A percentile compares a stretch with the other conserved stretches of the same genome.
Conservation (phyloP, 331 rosid species). For the Quercus phellos region DNA sequence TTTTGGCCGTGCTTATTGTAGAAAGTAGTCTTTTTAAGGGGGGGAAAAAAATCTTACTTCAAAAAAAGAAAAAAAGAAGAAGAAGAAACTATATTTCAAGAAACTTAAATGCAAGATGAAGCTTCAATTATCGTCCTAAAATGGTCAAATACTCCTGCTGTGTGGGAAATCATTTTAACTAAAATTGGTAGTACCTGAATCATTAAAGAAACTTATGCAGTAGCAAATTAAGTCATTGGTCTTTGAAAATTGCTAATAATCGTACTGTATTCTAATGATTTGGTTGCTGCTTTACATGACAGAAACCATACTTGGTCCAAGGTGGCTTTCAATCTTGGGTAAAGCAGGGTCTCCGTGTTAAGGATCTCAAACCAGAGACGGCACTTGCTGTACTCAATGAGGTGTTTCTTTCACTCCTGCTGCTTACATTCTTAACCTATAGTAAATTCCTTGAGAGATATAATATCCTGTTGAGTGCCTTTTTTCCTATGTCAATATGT, state of each 20-base stretch:
- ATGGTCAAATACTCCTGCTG: background rate
- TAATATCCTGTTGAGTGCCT: background rate
- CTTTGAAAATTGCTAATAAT: background rate
- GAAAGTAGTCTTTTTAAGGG: no score
- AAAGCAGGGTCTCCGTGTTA: conserved; percentile 72
- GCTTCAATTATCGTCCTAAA: background rate
- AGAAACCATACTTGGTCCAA: conserved; percentile 82
- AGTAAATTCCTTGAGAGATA: background rate
- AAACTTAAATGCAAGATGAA: background rate
- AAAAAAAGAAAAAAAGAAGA: no score
- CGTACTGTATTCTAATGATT: background rate
- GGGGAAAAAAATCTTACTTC: no score
- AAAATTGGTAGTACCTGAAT: background rate
- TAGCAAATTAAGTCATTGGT: background rate
- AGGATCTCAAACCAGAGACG: conserved; percentile 87
- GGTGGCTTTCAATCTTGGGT: conserved; percentile 92
- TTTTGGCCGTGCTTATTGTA: no score
- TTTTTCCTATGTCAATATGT: background rate
- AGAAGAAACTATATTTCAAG: background rate
- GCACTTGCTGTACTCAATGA: conserved; percentile 69
- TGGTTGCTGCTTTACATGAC: conserved; percentile 18
- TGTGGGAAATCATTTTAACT: background rate
- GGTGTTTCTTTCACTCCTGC: conserved; percentile 35
- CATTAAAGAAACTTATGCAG: background rate
- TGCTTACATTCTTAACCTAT: conserved; percentile 2